A percentile compares a stretch with the other conserved stretches of the same genome.
Conservation (phyloP, 2,329 filamentous ascomycete genomes). For the Alternaria postmessia region DNA sequence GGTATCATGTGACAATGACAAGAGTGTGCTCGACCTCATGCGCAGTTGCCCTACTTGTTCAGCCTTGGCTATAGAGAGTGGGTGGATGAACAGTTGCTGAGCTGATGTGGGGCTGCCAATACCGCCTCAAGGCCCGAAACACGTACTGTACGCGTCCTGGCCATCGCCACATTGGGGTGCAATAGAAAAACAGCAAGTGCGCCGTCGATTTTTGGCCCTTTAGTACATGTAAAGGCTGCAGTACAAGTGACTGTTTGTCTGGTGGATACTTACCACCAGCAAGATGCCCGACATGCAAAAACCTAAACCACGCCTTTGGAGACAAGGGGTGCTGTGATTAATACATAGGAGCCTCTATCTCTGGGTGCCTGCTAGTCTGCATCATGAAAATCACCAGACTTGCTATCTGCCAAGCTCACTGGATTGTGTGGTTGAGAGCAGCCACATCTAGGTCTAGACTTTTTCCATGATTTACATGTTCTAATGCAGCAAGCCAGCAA, state of each 20-base stretch:
- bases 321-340: background rate
- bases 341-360: background rate
- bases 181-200: background rate
- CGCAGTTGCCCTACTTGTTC: background rate
- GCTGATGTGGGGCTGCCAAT: constrained; percentile 2
- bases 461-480: background rate
- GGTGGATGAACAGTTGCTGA: background rate
- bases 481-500: background rate
- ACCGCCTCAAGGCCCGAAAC: constrained; percentile 1
- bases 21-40: background rate
- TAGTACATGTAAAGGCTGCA: background rate
- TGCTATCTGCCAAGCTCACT: background rate
- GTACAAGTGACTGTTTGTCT: background rate
- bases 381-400: background rate
- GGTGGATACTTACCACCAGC: background rate
- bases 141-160: background rate
- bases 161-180: background rate
- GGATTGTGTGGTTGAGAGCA: background rate
- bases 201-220: no score
- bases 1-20: constrained; percentile 8
- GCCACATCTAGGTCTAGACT: background rate
- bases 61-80: background rate
- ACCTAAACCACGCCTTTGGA: background rate
- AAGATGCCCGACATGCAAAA: background rate
- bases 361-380: background rate